Conservation (phyloP, 2,329 filamentous ascomycete species). For the Hymenoscyphus linearis region DNA sequence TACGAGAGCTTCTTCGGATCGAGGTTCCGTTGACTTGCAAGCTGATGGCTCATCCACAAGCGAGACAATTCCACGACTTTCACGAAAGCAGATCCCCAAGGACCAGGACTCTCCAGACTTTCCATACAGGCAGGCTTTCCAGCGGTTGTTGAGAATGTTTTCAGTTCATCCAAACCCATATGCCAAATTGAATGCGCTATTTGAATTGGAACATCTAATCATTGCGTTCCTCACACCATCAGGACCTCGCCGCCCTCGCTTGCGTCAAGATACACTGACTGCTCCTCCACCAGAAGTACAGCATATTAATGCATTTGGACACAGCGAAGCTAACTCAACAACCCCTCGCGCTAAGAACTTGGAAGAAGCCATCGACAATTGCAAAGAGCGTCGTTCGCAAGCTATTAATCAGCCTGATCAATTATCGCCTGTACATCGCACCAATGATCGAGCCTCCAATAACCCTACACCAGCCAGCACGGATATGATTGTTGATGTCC, state of each 20-base stretch:
- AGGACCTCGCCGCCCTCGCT: slow-evolving; percentile 33
- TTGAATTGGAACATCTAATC: slow-evolving; percentile 78
- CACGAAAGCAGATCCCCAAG: slow-evolving; percentile 24
- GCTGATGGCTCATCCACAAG: slow-evolving; percentile 28
- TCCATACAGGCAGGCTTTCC: slow-evolving; percentile 75
- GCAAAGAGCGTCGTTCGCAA: slow-evolving; percentile 62
- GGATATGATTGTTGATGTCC: slow-evolving; percentile 57
- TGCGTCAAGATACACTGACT: slow-evolving; percentile 27
- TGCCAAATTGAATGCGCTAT: slow-evolving; percentile 75
- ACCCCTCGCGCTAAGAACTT: slow-evolving; percentile 43
- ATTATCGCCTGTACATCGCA: slow-evolving; percentile 62
- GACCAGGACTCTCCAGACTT: slow-evolving; percentile 49
- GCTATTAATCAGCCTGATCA: slow-evolving; percentile 44
- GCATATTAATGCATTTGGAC: slow-evolving; percentile 28
- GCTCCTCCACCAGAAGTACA: slow-evolving; percentile 44
- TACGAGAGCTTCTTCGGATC: slow-evolving; percentile 21
- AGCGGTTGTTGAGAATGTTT: slow-evolving; percentile 76
- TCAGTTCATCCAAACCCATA: slow-evolving; percentile 85
- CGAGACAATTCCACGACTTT: slow-evolving; percentile 15
- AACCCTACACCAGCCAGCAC: slow-evolving; percentile 30
- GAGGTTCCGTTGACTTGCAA: slow-evolving; percentile 22
- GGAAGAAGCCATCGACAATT: slow-evolving; percentile 64
- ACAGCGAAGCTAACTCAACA: slow-evolving; percentile 20
- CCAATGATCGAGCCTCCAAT: slow-evolving; percentile 75
- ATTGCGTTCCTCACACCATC: slow-evolving; percentile 63